A percentile compares a stretch with the other conserved stretches of the same genome.
Evolutionary conservation across 169 alveolate species (phyloP).

Genomic region (Neospora caninum): DNA sequence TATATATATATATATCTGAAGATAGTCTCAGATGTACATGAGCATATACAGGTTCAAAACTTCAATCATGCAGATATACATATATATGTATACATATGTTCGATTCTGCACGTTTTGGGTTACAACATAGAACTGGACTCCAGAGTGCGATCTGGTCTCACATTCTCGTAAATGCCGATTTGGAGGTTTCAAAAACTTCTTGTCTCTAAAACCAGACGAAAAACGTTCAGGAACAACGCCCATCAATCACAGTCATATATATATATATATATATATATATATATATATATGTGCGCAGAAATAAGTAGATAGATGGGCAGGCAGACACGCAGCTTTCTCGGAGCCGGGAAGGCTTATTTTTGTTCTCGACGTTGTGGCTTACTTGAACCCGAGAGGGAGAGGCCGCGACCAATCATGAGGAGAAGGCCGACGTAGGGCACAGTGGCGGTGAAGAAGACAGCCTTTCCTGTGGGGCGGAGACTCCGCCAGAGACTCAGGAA

Average conservation of each 20-base stretch:
- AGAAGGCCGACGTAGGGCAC: constrained; percentile 4
- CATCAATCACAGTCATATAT: neutral
- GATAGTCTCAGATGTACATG: neutral
- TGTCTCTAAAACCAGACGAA: no score
- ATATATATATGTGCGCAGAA: neutral
- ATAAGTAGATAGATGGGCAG: neutral
- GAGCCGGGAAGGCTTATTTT: no score
- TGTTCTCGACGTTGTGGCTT: neutral
- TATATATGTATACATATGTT: no score
- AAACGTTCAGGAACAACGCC: neutral
- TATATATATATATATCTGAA: neutral
- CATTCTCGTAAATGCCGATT: no score
- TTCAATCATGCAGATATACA: neutral
- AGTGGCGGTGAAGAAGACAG: neutral
- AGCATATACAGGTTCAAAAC: neutral
- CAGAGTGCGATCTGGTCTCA: no score
- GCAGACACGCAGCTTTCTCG: neutral
- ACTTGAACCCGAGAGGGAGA: constrained; percentile 6
- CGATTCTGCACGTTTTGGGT: neutral
- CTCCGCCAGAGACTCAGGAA: neutral
- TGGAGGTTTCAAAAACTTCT: no score
- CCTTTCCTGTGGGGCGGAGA: constrained; percentile 7
- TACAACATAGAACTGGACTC: neutral
- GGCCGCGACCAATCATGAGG: neutral
- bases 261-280: constrained; percentile 6